Percentiles rank a stretch among this genome's conserved stretches.
Evolutionary conservation across 139 green algal species (phyloP).

Genomic region (Raphidocelis subcapitata): DNA sequence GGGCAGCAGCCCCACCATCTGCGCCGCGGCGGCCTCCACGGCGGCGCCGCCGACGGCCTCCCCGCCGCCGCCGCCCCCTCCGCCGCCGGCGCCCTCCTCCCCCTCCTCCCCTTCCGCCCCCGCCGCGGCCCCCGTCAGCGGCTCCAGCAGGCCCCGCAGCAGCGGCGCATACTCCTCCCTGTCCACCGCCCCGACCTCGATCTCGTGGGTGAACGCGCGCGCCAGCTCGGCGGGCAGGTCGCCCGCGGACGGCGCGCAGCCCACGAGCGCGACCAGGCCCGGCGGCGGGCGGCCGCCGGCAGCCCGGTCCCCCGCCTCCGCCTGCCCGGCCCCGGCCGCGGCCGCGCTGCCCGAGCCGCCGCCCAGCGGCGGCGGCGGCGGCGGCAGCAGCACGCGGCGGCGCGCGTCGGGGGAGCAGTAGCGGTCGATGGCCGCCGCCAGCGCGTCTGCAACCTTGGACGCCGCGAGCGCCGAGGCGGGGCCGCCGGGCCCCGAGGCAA

Average conservation of each 20-base stretch:
- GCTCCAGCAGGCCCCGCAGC: conserved; percentile 42
- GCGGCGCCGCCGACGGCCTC: neutral
- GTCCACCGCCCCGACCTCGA: conserved; percentile 51
- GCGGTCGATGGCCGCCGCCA: conserved; percentile 34
- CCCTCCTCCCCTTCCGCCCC: neutral
- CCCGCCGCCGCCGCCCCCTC: neutral
- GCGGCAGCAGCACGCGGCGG: conserved; percentile 1
- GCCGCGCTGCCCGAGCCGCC: no score
- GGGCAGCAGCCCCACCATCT: conserved; percentile 80
- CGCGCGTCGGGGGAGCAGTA: conserved; percentile 6
- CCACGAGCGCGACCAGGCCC: conserved; percentile 67
- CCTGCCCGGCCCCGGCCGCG: neutral
- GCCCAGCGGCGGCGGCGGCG: no score
- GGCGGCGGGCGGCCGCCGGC: conserved; percentile 8
- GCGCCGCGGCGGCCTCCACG: conserved; percentile 38
- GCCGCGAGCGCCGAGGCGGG: neutral
- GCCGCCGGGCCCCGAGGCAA: neutral
- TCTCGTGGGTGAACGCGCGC: conserved; percentile 83
- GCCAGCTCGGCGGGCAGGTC: conserved; percentile 65
- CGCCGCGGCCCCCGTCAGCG: neutral
- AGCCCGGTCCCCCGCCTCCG: neutral
- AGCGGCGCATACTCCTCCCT: conserved; percentile 34
- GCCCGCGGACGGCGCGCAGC: conserved; percentile 32
- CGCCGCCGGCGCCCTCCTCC: neutral
- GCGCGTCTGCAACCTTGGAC: conserved; percentile 27